phyloP scores from a whole-genome alignment of 1,284 basidiomycete genomes.

The Fomes fomentarius region DNA sequence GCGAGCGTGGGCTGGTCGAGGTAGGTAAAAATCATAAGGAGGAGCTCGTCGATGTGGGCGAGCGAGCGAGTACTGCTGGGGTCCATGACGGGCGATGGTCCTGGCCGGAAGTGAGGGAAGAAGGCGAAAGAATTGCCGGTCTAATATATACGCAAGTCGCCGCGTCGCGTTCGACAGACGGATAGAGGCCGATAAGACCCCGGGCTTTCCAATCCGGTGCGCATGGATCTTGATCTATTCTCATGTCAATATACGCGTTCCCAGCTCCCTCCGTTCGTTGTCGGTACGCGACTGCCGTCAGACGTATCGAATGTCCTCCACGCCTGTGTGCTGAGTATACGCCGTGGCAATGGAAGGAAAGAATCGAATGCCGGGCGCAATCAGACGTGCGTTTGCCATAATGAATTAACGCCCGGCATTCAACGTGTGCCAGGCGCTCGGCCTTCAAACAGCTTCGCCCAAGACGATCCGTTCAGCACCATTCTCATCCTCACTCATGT shows the following conservation, averaged over 20 bases:
- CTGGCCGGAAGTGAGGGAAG: conserved; percentile 7
- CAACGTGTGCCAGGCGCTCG: no score
- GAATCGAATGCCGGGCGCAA: no score
- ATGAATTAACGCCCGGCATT: no score
- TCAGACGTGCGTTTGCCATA: no score
- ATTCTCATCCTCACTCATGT: no score
- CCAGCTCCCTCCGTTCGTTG: background rate
- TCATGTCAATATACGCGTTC: no score
- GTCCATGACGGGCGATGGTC: conserved; percentile 16
- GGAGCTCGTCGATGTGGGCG: conserved; percentile 31
- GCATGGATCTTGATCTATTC: conserved; percentile 16
- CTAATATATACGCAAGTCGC: no score
- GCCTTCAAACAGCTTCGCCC: no score
- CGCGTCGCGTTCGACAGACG: conserved; percentile 13
- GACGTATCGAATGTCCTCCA: no score
- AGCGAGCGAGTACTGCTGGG: conserved; percentile 6
- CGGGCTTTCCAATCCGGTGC: conserved; percentile 18
- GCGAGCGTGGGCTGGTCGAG: conserved; percentile 31
- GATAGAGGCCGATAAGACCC: conserved; percentile 28
- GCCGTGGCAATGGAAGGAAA: no score
- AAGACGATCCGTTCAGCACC: no score
- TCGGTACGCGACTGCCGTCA: background rate
- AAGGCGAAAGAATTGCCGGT: conserved; percentile 20
- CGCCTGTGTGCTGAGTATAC: no score
- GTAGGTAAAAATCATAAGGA: conserved; percentile 30